A percentile compares a stretch with the other conserved stretches of the same genome.
These are phyloP conservation scores for Trichophyton benhamiae DNA, from an alignment of 2,329 filamentous ascomycete species.

Conservation along the genomic window DNA sequence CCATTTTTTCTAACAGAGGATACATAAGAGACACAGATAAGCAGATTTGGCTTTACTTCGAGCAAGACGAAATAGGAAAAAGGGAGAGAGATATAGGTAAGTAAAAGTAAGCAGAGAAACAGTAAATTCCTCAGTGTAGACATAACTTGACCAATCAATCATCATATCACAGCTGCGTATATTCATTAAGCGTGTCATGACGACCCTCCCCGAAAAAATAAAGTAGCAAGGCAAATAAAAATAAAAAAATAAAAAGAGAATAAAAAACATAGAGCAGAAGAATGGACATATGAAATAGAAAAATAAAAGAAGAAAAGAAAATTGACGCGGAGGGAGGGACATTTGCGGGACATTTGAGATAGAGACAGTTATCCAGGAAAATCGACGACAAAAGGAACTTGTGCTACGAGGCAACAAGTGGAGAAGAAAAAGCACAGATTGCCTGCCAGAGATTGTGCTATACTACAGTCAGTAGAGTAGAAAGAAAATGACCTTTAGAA, in stretches of 20 bases:
- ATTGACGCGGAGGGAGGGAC: neutral
- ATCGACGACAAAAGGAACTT: neutral
- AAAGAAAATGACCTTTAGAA: constrained; percentile 19
- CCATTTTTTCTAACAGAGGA: neutral
- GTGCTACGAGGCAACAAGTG: neutral
- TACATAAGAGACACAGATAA: neutral
- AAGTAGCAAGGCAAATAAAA: neutral
- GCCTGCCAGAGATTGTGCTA: constrained; percentile 1
- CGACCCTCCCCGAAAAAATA: neutral
- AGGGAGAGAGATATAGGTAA: neutral
- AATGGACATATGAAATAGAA: neutral
- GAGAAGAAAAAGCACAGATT: neutral
- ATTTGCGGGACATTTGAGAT: neutral
- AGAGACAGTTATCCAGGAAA: neutral
- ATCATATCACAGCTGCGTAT: neutral
- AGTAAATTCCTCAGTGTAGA: neutral
- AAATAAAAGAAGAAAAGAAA: neutral
- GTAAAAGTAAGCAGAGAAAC: neutral
- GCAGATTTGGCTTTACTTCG: neutral
- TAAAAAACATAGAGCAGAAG: neutral
- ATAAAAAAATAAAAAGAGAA: neutral
- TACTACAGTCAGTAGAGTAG: constrained; percentile 5
- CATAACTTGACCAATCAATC: neutral
- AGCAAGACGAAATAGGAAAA: neutral
- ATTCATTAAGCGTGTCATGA: constrained; percentile 1